Evolutionary conservation across 805 yeast species (phyloP).

Genomic region (Nakazawaea molendinolei): DNA sequence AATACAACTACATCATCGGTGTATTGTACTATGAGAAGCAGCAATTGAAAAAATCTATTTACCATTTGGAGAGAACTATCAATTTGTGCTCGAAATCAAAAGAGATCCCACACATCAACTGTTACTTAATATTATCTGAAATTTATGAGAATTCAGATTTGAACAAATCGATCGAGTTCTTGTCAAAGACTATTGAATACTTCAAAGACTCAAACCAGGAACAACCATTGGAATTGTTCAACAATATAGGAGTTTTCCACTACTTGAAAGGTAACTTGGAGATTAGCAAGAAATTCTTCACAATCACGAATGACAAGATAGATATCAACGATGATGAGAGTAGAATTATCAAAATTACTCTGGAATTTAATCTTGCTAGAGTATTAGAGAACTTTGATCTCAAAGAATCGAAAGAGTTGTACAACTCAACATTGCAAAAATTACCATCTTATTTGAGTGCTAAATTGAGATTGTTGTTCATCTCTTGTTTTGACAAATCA

Average conservation of each 20-base stretch:
- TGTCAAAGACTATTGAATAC: constrained; percentile 55
- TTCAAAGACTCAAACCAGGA: constrained; percentile 27
- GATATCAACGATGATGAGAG: constrained; percentile 7
- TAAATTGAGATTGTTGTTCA: constrained; percentile 59
- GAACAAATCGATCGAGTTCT: constrained; percentile 57
- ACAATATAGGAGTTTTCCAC: constrained; percentile 81
- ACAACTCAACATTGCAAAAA: constrained; percentile 46
- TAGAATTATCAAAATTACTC: constrained; percentile 30
- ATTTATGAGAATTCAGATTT: constrained; percentile 63
- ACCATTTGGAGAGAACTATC: constrained; percentile 63
- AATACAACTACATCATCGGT: constrained; percentile 73
- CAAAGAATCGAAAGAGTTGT: constrained; percentile 30
- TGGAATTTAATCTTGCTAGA: constrained; percentile 73
- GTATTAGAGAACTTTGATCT: constrained; percentile 31
- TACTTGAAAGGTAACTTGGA: constrained; percentile 56
- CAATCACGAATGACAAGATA: constrained; percentile 17
- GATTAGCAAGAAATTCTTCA: constrained; percentile 51
- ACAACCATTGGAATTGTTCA: constrained; percentile 54
- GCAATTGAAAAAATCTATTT: constrained; percentile 44
- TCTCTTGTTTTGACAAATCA: constrained; percentile 46
- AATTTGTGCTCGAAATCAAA: constrained; percentile 48
- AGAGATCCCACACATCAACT: constrained; percentile 57
- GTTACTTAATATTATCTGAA: constrained; percentile 61
- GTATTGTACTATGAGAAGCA: constrained; percentile 47
- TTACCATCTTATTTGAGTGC: constrained; percentile 75